Evolutionary conservation across 441 rosid genomes (phyloP), one percentile per base, ranked within the genome.

Genomic region (Jatropha multifida): DNA sequence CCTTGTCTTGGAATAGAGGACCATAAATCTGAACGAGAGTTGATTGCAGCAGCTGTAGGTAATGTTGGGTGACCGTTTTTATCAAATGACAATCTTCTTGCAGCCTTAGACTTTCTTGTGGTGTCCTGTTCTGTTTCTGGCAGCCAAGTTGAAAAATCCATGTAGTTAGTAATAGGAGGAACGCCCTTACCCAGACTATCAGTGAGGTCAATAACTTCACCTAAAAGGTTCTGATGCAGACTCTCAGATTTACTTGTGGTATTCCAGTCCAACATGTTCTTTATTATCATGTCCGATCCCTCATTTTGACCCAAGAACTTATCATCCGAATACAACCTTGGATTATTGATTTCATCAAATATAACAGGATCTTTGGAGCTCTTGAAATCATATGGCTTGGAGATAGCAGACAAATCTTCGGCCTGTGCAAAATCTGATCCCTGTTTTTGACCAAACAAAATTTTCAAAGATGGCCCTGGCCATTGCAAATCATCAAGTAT

Each of bases 141-240:
- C 68, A 77, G 81, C 72, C 72, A 81, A 71, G 85, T 81, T 71
- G 86, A 76, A 68, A 80, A 81, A 75, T 77, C 65, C 51, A 79
- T 70, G 56, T 81, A 81, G 56, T 82, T 81, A 60, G 84, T 71
- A 37, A 78, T 76, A 64, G 81, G 76, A 74, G 85, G 81, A 78
- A 83, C 69, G 55, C 79, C 86, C 65, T 84, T 86, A 55, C 80
- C 79, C 51, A 68, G 78, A 80, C 75, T 69, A 70, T 83, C 81
- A 49, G 79, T 78, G 73, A 81, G 76, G 82, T 89, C 82, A 64
- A 90, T 79, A 74, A 87, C 90, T 83, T 91, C 97, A 78, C 91
- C 90, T 60, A 64, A 78, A 73, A 79, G 78, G 74, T 86, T 90
- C 77, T 82, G 81, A 27, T 71, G 74, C 80, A 74, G 81, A 59